Evolutionary conservation across 2,329 filamentous ascomycete genomes (phyloP).

Genomic region (Aureobasidium sp.): DNA sequence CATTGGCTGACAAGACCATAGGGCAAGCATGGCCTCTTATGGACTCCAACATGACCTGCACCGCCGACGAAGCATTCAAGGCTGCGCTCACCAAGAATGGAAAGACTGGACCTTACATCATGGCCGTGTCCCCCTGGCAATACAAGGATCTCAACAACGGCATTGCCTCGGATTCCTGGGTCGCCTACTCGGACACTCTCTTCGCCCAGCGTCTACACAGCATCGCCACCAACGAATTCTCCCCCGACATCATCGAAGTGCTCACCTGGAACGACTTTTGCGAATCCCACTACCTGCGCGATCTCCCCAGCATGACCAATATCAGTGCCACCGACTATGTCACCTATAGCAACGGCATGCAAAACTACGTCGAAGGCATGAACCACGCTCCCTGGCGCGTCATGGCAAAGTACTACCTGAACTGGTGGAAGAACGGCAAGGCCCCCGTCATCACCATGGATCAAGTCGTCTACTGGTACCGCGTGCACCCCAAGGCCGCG

Average conservation of each 20-base stretch:
- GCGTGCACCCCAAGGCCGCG: conserved; percentile 31
- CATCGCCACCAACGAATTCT: conserved; percentile 19
- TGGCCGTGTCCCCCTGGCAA: conserved; percentile 36
- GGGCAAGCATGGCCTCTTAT: conserved; percentile 34
- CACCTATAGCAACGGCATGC: conserved; percentile 27
- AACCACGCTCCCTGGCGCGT: conserved; percentile 34
- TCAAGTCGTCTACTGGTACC: conserved; percentile 35
- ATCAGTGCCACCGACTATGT: conserved; percentile 26
- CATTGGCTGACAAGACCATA: not conserved
- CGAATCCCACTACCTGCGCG: conserved; percentile 35
- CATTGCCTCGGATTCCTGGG: conserved; percentile 29
- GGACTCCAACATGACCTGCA: conserved; percentile 27
- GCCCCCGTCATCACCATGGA: conserved; percentile 29
- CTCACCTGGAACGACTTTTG: conserved; percentile 35
- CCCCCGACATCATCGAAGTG: conserved; percentile 34
- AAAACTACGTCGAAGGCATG: conserved; percentile 31
- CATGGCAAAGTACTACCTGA: conserved; percentile 34
- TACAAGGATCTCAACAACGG: conserved; percentile 34
- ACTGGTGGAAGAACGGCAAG: conserved; percentile 31
- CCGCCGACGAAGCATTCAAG: conserved; percentile 31
- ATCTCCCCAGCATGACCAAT: conserved; percentile 26
- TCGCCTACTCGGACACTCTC: conserved; percentile 33
- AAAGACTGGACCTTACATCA: conserved; percentile 33
- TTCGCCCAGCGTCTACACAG: conserved; percentile 26
- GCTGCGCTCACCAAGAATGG: conserved; percentile 28